Evolutionary conservation across 768 basidiomycete species (phyloP).

Genomic region (Termitomyces titanicus): DNA sequence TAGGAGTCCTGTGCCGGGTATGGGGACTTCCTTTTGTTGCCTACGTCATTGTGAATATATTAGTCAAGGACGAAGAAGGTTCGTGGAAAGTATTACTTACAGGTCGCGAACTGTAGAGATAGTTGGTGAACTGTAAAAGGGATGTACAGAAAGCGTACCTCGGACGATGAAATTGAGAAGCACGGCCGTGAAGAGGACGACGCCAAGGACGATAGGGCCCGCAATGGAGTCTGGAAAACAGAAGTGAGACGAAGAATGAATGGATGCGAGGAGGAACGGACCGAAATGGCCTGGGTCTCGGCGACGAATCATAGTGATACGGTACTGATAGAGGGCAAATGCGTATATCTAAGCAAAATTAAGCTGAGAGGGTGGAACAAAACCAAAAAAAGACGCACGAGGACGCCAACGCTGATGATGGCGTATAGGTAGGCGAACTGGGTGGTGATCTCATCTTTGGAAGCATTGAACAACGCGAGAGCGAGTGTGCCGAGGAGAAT

Average conservation of each 20-base stretch:
- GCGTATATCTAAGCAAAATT: slow-evolving; percentile 67
- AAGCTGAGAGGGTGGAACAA: background rate
- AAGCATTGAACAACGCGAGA: slow-evolving; percentile 86
- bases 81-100: slow-evolving; percentile 29
- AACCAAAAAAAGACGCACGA: slow-evolving; percentile 38
- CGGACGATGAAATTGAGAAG: slow-evolving; percentile 86
- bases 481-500: slow-evolving; percentile 83
- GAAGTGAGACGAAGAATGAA: background rate
- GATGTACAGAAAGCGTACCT: too few species aligned
- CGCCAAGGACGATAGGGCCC: slow-evolving; percentile 82
- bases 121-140: background rate
- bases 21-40: slow-evolving; percentile 23
- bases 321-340: slow-evolving; percentile 79
- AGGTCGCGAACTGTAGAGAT: slow-evolving; percentile 50
- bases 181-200: slow-evolving; percentile 82
- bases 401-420: slow-evolving; percentile 63
- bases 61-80: background rate
- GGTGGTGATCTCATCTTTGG: slow-evolving; percentile 65
- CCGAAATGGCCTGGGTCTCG: slow-evolving; percentile 90
- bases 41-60: slow-evolving; percentile 9
- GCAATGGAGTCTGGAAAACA: slow-evolving; percentile 60
- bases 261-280: slow-evolving; percentile 28
- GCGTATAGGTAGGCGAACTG: slow-evolving; percentile 85
- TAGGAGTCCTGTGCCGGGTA: slow-evolving; percentile 25
- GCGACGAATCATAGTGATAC: slow-evolving; percentile 87